Percentiles rank a stretch among this genome's conserved stretches.
These are phyloP conservation scores for Batrachochytrium dendrobatidis DNA, from an alignment of 371 early-diverging fungal species.

Conservation along the genomic window DNA sequence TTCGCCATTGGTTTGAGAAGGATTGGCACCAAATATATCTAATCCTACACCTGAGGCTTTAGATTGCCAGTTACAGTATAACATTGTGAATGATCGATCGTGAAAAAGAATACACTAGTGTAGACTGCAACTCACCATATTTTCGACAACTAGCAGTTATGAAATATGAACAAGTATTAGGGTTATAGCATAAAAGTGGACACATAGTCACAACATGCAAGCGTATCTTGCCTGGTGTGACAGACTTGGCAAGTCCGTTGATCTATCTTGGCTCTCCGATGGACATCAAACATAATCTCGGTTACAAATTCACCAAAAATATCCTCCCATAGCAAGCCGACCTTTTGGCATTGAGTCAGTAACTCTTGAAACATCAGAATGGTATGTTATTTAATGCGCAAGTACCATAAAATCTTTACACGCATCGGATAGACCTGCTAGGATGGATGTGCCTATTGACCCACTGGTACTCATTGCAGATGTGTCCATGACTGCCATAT, in stretches of 20 bases:
- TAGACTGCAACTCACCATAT: not conserved
- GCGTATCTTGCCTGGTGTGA: conserved; percentile 46
- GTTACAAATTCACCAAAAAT: conserved; percentile 56
- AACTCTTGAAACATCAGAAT: no score
- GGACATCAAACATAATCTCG: conserved; percentile 59
- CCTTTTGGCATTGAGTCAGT: no score
- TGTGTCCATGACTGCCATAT: no score
- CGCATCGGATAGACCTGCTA: no score
- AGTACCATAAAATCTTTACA: no score
- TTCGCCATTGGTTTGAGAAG: conserved; percentile 43
- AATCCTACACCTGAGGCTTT: conserved; percentile 37
- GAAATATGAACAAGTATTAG: not conserved
- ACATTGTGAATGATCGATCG: not conserved
- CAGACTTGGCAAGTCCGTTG: conserved; percentile 58
- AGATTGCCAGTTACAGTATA: not conserved
- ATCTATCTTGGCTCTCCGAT: conserved; percentile 52
- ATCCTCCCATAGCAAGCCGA: conserved; percentile 13
- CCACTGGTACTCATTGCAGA: no score
- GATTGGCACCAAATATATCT: conserved; percentile 67
- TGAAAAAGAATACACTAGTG: conserved; percentile 4
- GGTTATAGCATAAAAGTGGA: no score
- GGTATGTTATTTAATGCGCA: no score
- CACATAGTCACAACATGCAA: not conserved
- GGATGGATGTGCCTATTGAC: no score
- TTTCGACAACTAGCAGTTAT: not conserved